Evolutionary conservation across 176 grass and related monocot genomes (phyloP).

Genomic region (Chrysopogon serrulatus): DNA sequence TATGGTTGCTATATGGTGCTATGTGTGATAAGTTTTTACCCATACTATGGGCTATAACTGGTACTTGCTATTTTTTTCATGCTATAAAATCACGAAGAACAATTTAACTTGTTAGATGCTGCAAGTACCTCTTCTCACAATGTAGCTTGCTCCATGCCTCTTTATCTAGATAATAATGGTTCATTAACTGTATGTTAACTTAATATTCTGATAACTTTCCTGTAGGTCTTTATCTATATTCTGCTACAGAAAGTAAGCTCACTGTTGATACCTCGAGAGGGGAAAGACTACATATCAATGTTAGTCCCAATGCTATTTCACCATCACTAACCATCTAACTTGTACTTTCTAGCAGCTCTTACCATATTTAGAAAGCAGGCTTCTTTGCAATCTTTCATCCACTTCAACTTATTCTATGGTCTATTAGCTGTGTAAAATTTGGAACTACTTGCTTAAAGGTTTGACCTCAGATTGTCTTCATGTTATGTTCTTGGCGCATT

Average conservation of each 20-base stretch:
- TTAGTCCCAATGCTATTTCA: conserved; percentile 43
- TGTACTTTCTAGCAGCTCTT: neutral
- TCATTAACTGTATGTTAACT: neutral
- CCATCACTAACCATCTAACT: neutral
- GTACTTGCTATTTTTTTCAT: neutral
- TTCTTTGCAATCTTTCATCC: conserved; percentile 9
- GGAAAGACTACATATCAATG: conserved; percentile 85
- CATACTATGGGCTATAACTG: neutral
- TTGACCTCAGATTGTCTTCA: neutral
- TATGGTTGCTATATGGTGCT: neutral
- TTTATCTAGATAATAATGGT: neutral
- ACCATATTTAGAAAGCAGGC: neutral
- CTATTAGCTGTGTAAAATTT: neutral
- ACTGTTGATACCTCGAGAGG: conserved; percentile 95
- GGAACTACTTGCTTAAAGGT: neutral
- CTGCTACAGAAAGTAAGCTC: conserved; percentile 83
- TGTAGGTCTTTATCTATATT: conserved; percentile 89
- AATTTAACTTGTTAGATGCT: neutral
- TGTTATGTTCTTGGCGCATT: neutral
- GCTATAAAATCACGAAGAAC: neutral
- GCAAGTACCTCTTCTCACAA: neutral
- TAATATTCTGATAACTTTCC: conserved; percentile 1
- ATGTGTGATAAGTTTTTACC: neutral
- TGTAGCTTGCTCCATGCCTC: neutral
- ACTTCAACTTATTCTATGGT: neutral